Evolutionary conservation across 192 early-diverging fungal species (phyloP), one percentile per base, ranked within the genome.

Genomic region (Coemansia sp.): DNA sequence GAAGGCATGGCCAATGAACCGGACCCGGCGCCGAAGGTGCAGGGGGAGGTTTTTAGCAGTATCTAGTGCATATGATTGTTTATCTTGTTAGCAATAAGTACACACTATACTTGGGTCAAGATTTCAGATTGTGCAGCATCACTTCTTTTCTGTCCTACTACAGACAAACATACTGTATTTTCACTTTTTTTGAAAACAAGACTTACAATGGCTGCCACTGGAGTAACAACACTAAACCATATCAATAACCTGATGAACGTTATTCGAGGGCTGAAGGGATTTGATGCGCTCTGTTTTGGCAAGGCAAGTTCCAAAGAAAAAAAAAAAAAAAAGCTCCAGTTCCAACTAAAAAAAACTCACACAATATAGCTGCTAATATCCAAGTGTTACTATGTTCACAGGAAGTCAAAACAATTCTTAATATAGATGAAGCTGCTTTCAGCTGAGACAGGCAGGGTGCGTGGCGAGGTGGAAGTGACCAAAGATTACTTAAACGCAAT

Each of bases 361-460:
- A 14, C 14, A 14, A 46, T 46, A 14, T 14, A 46, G 11, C 5
- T 17, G 39, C 39, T 17, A 46, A 46, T 46, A 46, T 17, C 39
- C 39, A 46, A 46, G 6, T 36, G 1, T 36, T 36, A 36, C 6
- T 36, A 17, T 46, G 39, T 14, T 17, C 9, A 10, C 39, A 46
- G 39, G 2, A 0, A 14, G 11, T 59, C 3, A 51, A 17, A 19
- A 30, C n/a, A 46, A 24, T 54, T 5, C 5, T 2, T 3, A 36
- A 5, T 20, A 25, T 68, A 79, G 61, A 64, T 80, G 67, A 71
- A 62, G 25, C 54, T 80, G 33, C 61, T 80, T 14, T 71, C 69
- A 8, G 78, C 78, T 0, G 78, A 80, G 24, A 51, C 50, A 20
- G 79, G 79, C 0, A 70, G 58, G 29, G 79, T 82, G 51, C 68